Evolutionary conservation across 495 filamentous ascomycete species (phyloP).

Genomic region (Tuber calosporum): DNA sequence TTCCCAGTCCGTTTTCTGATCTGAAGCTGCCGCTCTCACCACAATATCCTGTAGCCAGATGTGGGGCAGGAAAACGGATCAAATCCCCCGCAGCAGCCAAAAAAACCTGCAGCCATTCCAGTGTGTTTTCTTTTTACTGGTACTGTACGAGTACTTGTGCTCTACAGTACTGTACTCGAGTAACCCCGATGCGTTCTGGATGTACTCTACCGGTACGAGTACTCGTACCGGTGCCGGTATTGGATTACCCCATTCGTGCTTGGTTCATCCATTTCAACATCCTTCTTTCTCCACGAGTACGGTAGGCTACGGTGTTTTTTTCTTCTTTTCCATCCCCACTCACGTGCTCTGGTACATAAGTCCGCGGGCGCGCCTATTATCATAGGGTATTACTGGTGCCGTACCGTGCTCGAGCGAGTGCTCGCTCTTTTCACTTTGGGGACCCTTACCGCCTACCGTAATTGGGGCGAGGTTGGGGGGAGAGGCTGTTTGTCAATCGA

Average conservation of each 20-base stretch:
- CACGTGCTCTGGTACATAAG: neutral
- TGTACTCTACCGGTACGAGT: too few species aligned
- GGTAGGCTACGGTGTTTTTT: too few species aligned
- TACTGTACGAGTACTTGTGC: neutral
- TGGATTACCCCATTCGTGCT: neutral
- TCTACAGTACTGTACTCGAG: too few species aligned
- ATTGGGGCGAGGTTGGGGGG: neutral
- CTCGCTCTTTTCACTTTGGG: neutral
- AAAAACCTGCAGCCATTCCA: neutral
- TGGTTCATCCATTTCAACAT: neutral
- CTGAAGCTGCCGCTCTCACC: neutral
- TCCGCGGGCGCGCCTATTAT: neutral
- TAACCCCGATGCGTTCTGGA: too few species aligned
- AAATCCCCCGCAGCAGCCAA: neutral
- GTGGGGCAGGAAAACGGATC: neutral
- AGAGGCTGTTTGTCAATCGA: neutral
- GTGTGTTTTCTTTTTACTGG: neutral
- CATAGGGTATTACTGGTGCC: neutral
- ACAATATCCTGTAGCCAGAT: neutral
- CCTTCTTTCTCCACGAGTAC: neutral
- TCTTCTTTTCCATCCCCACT: neutral
- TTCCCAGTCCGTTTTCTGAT: conserved; percentile 1
- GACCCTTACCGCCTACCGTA: neutral
- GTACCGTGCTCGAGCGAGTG: too few species aligned
- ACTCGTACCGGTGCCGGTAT: neutral